Evolutionary conservation across 371 early-diverging fungal genomes (phyloP), one percentile per base, ranked within the genome.

Genomic region (Apophysomyces ossiformis): DNA sequence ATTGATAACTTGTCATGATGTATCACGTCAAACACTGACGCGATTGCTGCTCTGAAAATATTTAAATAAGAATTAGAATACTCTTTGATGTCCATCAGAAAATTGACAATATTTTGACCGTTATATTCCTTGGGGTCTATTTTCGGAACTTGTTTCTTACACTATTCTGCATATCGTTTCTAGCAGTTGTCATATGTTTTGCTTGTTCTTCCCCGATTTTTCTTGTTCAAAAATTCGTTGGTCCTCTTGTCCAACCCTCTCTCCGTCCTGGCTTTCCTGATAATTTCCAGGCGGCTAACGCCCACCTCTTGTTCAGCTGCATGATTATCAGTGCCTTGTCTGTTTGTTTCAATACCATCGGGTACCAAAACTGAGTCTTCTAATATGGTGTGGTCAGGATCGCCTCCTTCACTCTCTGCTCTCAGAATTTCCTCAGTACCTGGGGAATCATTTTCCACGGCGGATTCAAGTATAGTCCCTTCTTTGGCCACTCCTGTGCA

Each of bases 401-500:
- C 18, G 57, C 50, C 9, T 60, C 5, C 39, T 61, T 47, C 45
- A 60, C 35, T 37, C 57, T 41, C 8, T 75, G 65, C 37, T 38
- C 7, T 32, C 60, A 32, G n/a, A 81, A 37, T 65, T 77, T 68
- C 26, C 44, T 56, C 9, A 76, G 37, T 9, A 66, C 61, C 57
- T 59, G 54, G 0, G 73, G 68, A 15, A 80, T 69, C 50, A 77
- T 39, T 37, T 67, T 59, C 74, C 73, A 73, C 1, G 73, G 71
- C 54, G 67, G 73, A 58, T 70, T 58, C 4, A 69, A 44, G 13
- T 67, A 71, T 36, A 69, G 60, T 36, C 67, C 69, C 18, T 7
- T 63, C 37, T 37, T 37, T n/a, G 45, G 54, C 74, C 76, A 79
- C 3, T 26, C 36, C 43, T 73, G 70, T 8, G 9, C 4, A 35